A percentile compares a stretch with the other conserved stretches of the same genome.
phyloP scores from a whole-genome alignment of 208 protist genomes.

The Endotrypanum monterogeii region DNA sequence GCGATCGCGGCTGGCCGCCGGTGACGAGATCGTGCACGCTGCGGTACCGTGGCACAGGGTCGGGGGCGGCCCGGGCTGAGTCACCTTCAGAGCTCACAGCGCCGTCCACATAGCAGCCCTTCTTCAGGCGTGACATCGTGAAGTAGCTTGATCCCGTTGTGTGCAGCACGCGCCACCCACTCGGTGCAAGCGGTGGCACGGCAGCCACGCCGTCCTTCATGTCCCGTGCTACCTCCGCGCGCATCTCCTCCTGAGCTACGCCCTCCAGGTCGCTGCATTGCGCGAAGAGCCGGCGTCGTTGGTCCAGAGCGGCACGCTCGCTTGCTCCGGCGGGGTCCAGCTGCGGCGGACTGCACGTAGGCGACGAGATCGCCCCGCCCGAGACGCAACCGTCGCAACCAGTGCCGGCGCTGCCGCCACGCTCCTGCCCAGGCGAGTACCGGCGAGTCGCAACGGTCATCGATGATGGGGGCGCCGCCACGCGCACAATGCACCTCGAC shows the following conservation, averaged over 20 bases:
- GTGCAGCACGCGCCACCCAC: conserved; percentile 71
- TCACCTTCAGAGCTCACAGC: background rate
- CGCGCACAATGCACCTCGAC: background rate
- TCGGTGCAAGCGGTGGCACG: conserved; percentile 71
- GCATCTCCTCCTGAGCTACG: conserved; percentile 46
- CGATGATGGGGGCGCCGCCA: background rate
- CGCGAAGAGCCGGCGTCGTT: conserved; percentile 21
- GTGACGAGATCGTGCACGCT: conserved; percentile 59
- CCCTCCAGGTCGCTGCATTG: conserved; percentile 17
- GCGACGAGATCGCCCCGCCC: background rate
- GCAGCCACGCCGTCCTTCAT: conserved; percentile 60
- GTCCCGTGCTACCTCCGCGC: conserved; percentile 75
- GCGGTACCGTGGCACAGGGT: conserved; percentile 38
- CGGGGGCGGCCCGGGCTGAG: background rate
- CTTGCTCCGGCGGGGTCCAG: conserved; percentile 6
- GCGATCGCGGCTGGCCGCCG: background rate
- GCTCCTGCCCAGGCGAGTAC: background rate
- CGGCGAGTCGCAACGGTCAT: conserved; percentile 6
- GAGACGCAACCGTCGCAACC: background rate
- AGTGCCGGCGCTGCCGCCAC: background rate
- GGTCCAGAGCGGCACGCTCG: conserved; percentile 14
- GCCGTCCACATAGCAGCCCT: background rate
- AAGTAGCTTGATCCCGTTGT: conserved; percentile 58
- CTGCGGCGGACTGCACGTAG: background rate
- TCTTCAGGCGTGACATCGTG: conserved; percentile 39